Evolutionary conservation across 176 grass and related monocot species (phyloP).

Genomic region (Aechmea fasciata): DNA sequence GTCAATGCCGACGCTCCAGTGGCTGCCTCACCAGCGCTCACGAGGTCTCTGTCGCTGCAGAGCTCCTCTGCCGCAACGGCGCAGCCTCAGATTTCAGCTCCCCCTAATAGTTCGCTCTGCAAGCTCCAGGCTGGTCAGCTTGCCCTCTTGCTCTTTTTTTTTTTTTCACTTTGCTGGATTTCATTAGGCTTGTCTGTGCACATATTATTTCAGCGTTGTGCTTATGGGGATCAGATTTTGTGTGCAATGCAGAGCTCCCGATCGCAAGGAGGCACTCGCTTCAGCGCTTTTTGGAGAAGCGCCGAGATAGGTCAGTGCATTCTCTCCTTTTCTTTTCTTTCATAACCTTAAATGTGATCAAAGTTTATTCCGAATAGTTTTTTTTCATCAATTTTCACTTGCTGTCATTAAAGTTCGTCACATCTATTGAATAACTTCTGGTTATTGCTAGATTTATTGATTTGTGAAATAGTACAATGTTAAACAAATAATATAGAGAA

Average conservation of each 20-base stretch:
- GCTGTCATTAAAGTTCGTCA: too few relatives aligned
- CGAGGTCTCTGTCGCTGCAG: constrained; percentile 68
- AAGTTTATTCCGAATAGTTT: too few relatives aligned
- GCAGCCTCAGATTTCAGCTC: constrained; percentile 35
- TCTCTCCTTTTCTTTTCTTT: neutral
- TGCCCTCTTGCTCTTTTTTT: neutral
- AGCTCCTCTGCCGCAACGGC: constrained; percentile 49
- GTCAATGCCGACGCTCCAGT: constrained; percentile 2
- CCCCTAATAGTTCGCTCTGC: constrained; percentile 44
- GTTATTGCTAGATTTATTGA: too few relatives aligned
- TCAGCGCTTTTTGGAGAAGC: constrained; percentile 88
- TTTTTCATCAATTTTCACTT: too few relatives aligned
- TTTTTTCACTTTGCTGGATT: neutral
- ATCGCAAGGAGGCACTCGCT: constrained; percentile 94
- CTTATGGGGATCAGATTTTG: neutral
- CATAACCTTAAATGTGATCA: neutral
- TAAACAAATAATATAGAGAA: too few relatives aligned
- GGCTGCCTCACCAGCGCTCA: constrained; percentile 39
- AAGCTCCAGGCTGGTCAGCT: constrained; percentile 82
- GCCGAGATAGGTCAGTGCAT: constrained; percentile 65
- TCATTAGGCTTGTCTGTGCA: neutral
- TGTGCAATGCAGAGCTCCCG: constrained; percentile 49
- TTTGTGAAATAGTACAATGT: too few relatives aligned
- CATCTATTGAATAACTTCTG: too few relatives aligned
- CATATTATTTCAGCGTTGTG: neutral